Evolutionary conservation across 345 rosid genomes (phyloP).

Genomic region (Gossypium anomalum): DNA sequence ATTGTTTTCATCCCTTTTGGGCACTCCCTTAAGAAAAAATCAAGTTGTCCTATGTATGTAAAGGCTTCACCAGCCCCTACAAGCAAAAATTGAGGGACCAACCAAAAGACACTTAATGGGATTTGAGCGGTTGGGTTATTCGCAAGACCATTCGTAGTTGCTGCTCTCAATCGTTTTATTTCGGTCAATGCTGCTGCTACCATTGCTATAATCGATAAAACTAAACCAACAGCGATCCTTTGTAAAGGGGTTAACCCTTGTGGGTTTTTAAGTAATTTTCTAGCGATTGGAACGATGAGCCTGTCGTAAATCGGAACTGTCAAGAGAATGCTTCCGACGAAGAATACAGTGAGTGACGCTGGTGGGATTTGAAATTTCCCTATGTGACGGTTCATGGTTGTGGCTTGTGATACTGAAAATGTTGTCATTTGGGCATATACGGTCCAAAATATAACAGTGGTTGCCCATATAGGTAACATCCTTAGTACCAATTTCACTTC

Average conservation of each 20-base stretch:
- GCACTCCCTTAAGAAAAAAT: slow-evolving; percentile 88
- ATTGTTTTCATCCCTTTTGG: slow-evolving; percentile 98
- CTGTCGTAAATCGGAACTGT: slow-evolving; percentile 84
- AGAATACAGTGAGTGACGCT: slow-evolving; percentile 73
- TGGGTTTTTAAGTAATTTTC: slow-evolving; percentile 50
- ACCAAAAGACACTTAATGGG: slow-evolving; percentile 74
- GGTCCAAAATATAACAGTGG: slow-evolving; percentile 86
- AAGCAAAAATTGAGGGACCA: slow-evolving; percentile 73
- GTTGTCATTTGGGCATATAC: slow-evolving; percentile 93
- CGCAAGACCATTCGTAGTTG: slow-evolving; percentile 34
- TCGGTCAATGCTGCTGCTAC: slow-evolving; percentile 69
- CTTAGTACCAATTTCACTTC: slow-evolving; percentile 83
- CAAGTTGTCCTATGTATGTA: slow-evolving; percentile 82
- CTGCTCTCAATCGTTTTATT: slow-evolving; percentile 50
- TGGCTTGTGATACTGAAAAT: slow-evolving; percentile 85
- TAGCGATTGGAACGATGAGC: slow-evolving; percentile 47
- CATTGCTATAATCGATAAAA: slow-evolving; percentile 60
- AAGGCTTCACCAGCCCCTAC: slow-evolving; percentile 94
- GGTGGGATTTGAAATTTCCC: slow-evolving; percentile 73
- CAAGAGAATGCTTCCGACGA: slow-evolving; percentile 74
- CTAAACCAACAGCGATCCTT: slow-evolving; percentile 73
- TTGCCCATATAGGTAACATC: slow-evolving; percentile 95
- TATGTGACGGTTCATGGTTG: slow-evolving; percentile 89
- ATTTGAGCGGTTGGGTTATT: slow-evolving; percentile 39
- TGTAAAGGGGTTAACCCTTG: slow-evolving; percentile 81